Evolutionary conservation across 2,329 filamentous ascomycete species (phyloP), one percentile per base, ranked within the genome.

Genomic region (Aspergillus sp.): DNA sequence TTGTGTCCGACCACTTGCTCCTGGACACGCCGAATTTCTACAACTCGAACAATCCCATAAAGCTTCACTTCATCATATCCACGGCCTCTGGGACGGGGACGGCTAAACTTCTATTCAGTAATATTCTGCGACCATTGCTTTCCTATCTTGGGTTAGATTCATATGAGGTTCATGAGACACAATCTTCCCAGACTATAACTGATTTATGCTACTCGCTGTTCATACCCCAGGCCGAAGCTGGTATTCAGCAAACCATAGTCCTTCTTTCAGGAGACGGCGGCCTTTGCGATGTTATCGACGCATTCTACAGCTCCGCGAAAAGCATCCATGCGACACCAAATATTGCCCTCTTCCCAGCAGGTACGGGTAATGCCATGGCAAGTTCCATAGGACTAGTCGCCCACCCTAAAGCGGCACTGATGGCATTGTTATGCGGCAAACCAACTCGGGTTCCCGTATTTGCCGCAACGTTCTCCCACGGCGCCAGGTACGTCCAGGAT

Each of bases 191-290:
- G 2, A 91, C 85, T 13, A 84, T 97, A 46, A 80, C 82, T 6
- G 80, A 90, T 1, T 86, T 96, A 57, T 85, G 89, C 0, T 78
- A 70, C 54, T 68, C 72, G 45, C 70, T 75, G 23, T 78, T 89
- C 64, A 76, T 85, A 13, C 77, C 80, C 2, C 72, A 73, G 43
- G 86, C 86, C 15, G 81, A 81, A 60, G 58, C 76, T 55, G 81
- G 81, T 1, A 66, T 77, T 5, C 67, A 73, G 13, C 85, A 89
- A 71, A 88, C 88, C 0, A 82, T 97, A 28, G 78, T 97, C 31
- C 83, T 98, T 13, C 82, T 97, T 5, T 94, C 91, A 53, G 94
- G 94, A 7, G 94, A 98, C 74, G 94, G 94, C 15, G 94, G 93
- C 6, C 77, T 96, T 2, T 85, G 93, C 19, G 94, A 98, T 69